Percentiles rank a stretch among this genome's conserved stretches.
These are phyloP conservation scores for Agaricus bisporus DNA, from an alignment of 768 basidiomycete species.

Conservation along the genomic window DNA sequence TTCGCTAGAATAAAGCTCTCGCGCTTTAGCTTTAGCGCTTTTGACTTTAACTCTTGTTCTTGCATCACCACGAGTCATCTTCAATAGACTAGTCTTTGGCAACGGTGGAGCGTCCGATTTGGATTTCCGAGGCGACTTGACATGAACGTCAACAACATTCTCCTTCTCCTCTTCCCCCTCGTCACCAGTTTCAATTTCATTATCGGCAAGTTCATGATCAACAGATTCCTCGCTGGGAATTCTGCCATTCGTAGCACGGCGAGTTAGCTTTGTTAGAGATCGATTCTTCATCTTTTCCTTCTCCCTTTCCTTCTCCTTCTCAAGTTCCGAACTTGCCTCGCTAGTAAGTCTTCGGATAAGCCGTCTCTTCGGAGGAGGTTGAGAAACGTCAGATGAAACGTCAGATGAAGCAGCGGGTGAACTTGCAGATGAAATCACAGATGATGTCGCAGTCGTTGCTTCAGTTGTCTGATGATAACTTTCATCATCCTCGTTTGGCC, in stretches of 20 bases:
- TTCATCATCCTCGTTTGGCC: background rate
- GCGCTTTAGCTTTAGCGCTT: slow-evolving; percentile 9
- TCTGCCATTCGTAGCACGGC: background rate
- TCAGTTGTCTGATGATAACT: background rate
- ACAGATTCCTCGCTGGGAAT: background rate
- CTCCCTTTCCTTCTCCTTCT: background rate
- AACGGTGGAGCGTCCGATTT: background rate
- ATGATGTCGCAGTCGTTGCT: background rate
- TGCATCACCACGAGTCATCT: slow-evolving; percentile 18
- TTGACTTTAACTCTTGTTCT: slow-evolving; percentile 21
- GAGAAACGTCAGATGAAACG: background rate
- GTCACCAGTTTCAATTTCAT: background rate
- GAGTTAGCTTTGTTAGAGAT: background rate
- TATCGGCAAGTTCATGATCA: slow-evolving; percentile 6
- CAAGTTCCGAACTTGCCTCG: background rate
- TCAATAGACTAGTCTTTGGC: slow-evolving; percentile 13
- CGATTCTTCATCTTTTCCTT: background rate
- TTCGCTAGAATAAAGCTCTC: slow-evolving; percentile 13
- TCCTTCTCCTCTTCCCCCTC: slow-evolving; percentile 8
- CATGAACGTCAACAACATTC: slow-evolving; percentile 3
- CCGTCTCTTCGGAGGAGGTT: slow-evolving; percentile 1
- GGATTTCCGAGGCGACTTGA: background rate
- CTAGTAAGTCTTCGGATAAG: background rate
- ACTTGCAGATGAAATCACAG: too few relatives aligned
- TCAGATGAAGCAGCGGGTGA: background rate